These are phyloP conservation scores for Colletotrichum phormii DNA, from an alignment of 2,329 filamentous ascomycete species.

Conservation along the genomic window DNA sequence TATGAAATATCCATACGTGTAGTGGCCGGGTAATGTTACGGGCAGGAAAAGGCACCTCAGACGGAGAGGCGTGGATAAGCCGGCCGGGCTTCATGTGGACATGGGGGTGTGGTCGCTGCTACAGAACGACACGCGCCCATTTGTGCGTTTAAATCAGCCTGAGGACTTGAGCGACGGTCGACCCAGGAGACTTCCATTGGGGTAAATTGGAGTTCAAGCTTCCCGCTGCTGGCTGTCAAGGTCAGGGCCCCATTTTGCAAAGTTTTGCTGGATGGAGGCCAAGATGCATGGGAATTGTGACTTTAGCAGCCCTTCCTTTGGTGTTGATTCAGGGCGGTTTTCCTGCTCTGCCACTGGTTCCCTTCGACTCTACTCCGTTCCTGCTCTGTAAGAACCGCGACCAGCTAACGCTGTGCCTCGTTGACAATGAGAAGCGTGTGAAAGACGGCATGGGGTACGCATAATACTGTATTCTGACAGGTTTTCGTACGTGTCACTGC, in stretches of 20 bases:
- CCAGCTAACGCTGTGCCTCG: background rate
- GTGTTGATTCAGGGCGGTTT: conserved; percentile 19
- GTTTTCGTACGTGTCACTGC: background rate
- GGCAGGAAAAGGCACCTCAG: background rate
- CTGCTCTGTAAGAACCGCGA: background rate
- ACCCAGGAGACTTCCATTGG: conserved; percentile 16
- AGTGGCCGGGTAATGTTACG: conserved; percentile 22
- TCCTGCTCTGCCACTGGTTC: conserved; percentile 28
- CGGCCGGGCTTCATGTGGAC: background rate
- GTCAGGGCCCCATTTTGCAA: conserved; percentile 1
- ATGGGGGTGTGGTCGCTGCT: conserved; percentile 8
- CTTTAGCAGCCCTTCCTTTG: background rate
- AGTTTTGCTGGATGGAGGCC: conserved; percentile 7
- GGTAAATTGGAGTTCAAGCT: conserved; percentile 17
- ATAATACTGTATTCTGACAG: background rate
- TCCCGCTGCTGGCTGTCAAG: background rate
- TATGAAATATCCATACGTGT: conserved; percentile 24
- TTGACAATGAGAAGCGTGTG: background rate
- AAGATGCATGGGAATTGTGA: background rate
- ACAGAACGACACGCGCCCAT: conserved; percentile 31
- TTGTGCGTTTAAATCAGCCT: conserved; percentile 38
- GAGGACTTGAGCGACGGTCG: background rate
- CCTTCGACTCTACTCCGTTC: background rate
- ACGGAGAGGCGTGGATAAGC: background rate
- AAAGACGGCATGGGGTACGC: background rate